Percentiles rank a stretch among this genome's conserved stretches.
phyloP scores from a whole-genome alignment of 139 green algal genomes.

The Closterium sp. region DNA sequence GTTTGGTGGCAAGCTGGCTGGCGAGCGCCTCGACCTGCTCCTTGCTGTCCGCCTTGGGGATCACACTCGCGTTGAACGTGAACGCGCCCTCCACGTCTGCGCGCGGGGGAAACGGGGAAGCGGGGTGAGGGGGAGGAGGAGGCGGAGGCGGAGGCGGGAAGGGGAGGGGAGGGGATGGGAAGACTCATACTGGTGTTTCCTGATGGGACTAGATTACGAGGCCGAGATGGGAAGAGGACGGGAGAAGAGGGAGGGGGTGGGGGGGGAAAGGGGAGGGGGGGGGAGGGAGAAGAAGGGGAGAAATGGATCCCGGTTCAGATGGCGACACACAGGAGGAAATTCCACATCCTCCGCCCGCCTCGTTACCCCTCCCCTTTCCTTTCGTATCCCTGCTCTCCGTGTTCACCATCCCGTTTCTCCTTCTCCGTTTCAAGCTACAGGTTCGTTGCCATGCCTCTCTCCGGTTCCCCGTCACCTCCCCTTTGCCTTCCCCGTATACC shows the following conservation, averaged over 20 bases:
- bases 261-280: not conserved
- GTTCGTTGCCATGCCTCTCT: not conserved
- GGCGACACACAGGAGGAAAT: not conserved
- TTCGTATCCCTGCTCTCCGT: not conserved
- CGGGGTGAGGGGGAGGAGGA: too few relatives aligned
- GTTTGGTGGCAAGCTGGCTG: not conserved
- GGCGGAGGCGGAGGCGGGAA: not conserved
- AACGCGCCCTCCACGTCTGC: conserved; percentile 17
- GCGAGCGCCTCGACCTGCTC: not conserved
- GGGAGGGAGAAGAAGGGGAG: too few relatives aligned
- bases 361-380: not conserved
- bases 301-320: not conserved
- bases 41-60: not conserved
- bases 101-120: too few relatives aligned
- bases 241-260: too few relatives aligned
- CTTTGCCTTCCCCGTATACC: too few relatives aligned
- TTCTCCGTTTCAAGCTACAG: too few relatives aligned
- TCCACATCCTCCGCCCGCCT: not conserved
- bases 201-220: too few relatives aligned
- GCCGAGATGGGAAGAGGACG: too few relatives aligned
- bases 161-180: too few relatives aligned
- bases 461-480: too few relatives aligned
- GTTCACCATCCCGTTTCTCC: not conserved
- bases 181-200: too few relatives aligned
- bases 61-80: conserved; percentile 9